Evolutionary conservation across 2,329 filamentous ascomycete genomes (phyloP), one percentile per base, ranked within the genome.

Genomic region (Tolypocladium album): DNA sequence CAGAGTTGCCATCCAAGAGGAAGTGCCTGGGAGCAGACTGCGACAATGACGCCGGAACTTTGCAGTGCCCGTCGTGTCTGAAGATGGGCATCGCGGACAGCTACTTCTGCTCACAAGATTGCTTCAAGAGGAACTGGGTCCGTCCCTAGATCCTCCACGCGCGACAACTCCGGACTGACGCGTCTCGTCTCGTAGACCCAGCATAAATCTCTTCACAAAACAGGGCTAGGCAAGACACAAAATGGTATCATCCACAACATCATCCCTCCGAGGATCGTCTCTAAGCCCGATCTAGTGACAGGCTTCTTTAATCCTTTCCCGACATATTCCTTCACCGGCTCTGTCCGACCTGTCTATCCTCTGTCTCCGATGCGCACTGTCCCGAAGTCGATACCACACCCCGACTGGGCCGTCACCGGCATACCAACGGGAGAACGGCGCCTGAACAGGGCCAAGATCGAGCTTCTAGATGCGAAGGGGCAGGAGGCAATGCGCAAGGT

Each of bases 81-180:
- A 97, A 96, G 77, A 79, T 92, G 52, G 90, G 88, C 59, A 88
- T 87, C 67, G 86, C 92, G 71, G 90, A 93, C 70, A 96, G 91
- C 78, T 97, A 87, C 77, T 99, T 97, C 78, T 99, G 94, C 79
- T 92, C 92, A 34, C 94, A 99, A 75, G 94, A 97, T 68, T 99
- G 94, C 80, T 99, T 99, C 79, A 97, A 97, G 82, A 88, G 86
- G 75, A 99, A 92, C 80, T 99, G 94, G 94, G 94, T 97, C 85
- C 68, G 84, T 52, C 24, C 13, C 6, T 15, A 15, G 13, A 50
- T 52, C 27, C 15, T 52, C 15, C 24, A 31, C 4, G 15, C 15
- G 15, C 1, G 20, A 34, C 7, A 27, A 31, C 24, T 20, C 4
- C 3, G 1, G 38, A 20, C 24, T 39, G 53, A 45, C 20, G 42